Conservation (phyloP, 768 basidiomycete genomes). For the Lactifluus hygrophoroides region DNA sequence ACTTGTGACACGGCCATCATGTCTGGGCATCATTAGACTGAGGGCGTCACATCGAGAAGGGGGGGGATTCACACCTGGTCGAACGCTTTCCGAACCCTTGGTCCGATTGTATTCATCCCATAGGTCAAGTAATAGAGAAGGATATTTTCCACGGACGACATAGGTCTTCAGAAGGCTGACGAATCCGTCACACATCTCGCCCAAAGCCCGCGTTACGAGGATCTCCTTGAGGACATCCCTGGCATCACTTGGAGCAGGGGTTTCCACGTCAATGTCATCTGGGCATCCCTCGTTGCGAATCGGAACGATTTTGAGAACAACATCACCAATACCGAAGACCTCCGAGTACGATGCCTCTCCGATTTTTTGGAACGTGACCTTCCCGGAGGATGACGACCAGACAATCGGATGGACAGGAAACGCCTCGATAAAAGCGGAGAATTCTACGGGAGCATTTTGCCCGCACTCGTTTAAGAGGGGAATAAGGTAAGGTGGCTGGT, state of each 20-base stretch:
- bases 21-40: constrained; percentile 38
- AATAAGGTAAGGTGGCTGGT: constrained; percentile 44
- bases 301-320: constrained; percentile 88
- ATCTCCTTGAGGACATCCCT: constrained; percentile 76
- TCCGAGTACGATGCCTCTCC: constrained; percentile 97
- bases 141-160: constrained; percentile 81
- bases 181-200: constrained; percentile 68
- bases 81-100: constrained; percentile 76
- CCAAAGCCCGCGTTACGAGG: constrained; percentile 68
- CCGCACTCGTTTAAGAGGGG: constrained; percentile 65
- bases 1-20: constrained; percentile 65
- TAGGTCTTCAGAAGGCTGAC: constrained; percentile 75
- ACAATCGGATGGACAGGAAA: constrained; percentile 71
- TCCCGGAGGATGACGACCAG: constrained; percentile 24
- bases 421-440: constrained; percentile 73
- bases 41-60: not conserved
- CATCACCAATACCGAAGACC: constrained; percentile 83
- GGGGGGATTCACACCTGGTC: constrained; percentile 55
- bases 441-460: constrained; percentile 63
- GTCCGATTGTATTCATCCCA: constrained; percentile 80
- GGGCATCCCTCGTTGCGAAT: constrained; percentile 43
- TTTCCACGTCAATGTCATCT: constrained; percentile 32
- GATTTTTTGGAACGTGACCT: constrained; percentile 62
- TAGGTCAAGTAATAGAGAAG: constrained; percentile 60
- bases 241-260: constrained; percentile 63